phyloP scores from a whole-genome alignment of 805 yeast species.

The Dipodascus geniculatus region DNA sequence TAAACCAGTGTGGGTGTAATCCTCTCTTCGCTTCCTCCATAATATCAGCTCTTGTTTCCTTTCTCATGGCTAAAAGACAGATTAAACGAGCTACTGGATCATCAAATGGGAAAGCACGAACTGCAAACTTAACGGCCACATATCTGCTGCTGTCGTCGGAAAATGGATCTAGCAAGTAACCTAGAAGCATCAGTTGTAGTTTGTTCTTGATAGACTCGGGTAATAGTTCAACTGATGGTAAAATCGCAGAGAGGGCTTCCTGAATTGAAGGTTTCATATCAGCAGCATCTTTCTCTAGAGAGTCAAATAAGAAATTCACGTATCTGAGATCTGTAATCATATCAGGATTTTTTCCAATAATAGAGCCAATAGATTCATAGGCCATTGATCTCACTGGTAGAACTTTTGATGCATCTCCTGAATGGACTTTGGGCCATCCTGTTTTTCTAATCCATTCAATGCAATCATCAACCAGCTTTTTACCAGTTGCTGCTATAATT shows the following conservation, averaged over 20 bases:
- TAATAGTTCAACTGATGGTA: conserved; percentile 33
- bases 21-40: conserved; percentile 74
- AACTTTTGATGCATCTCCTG: conserved; percentile 5
- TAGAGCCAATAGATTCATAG: conserved; percentile 68
- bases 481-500: conserved; percentile 8
- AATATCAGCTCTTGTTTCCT: conserved; percentile 53
- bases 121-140: conserved; percentile 52
- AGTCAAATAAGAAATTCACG: conserved; percentile 57
- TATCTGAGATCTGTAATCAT: conserved; percentile 37
- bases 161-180: conserved; percentile 29
- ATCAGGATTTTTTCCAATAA: conserved; percentile 37
- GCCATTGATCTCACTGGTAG: conserved; percentile 27
- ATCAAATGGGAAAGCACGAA: conserved; percentile 50
- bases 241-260: conserved; percentile 52
- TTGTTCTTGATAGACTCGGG: conserved; percentile 26
- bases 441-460: conserved; percentile 17
- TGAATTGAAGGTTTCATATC: conserved; percentile 61
- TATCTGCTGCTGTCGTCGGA: conserved; percentile 44
- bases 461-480: conserved; percentile 8
- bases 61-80: conserved; percentile 52
- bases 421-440: conserved; percentile 23
- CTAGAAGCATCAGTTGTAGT: conserved; percentile 31
- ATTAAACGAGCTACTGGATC: conserved; percentile 58
- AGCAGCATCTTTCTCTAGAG: conserved; percentile 49
- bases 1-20: conserved; percentile 73